Base-by-base conservation (phyloP, 2,329 filamentous ascomycete species). In the Calonectria leucothoes region DNA sequence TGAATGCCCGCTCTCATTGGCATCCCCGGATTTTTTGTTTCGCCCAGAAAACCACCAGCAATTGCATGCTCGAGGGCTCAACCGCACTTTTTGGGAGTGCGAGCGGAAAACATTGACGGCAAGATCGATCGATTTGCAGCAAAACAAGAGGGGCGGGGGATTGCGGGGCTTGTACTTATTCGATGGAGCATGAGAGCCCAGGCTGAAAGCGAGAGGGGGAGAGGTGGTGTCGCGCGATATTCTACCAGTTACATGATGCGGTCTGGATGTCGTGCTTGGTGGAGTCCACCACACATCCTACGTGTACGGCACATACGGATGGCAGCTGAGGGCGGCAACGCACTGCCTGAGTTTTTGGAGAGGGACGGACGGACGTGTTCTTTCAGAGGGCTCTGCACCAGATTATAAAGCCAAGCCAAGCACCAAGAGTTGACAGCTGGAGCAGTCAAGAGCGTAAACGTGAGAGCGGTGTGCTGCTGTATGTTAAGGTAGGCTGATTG, bases 11-110 rank as follows among this genome's bases (percentile, higher is more conserved):
- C 23, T 78, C 76, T 78, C 72, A 80, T 80, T 80, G 78, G 78
- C 76, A 80, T 79, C 78, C 78, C 78, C 77, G 71, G 76, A 48
- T 78, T 79, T 77, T 75, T 33, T 66, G 55, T 31, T 27, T 61
- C 59, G 59, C 55, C 48, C 67, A 67, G 25, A 15, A 57, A 55
- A n/a, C 20, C 25, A 45, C 55, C 37, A 51, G 25, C 51, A 59
- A 42, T 68, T 27, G 52, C 15, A 20, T 35, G 17, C 15, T 17
- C 20, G 52, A 51, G 31, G 27, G 23, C 20, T 39, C 33, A 61
- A 12, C 20, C 8, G n/a, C 33, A 14, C 20, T 17, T 14, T 20
- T 33, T 57, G 69, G 29, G 42, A 64, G 27, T 51, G 69, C 42
- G 33, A 74, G 17, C 63, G 37, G 65, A n/a, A 69, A 35, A 31